Base-by-base conservation (phyloP, 768 basidiomycete species). In the Tremella fuciformis region DNA sequence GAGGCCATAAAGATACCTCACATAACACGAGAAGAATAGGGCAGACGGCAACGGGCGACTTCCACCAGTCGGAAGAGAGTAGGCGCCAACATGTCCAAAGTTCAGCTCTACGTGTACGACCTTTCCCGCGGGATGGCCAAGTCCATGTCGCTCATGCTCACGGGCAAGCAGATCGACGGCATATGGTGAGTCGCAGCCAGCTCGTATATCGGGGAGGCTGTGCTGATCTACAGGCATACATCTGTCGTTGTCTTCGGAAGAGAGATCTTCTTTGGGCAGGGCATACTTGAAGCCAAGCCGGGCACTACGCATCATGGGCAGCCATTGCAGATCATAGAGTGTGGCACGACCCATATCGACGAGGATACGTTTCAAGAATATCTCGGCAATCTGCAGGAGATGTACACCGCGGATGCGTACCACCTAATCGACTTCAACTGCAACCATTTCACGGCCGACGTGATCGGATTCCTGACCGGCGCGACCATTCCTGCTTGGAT, bases 401-500 rank as follows among this genome's bases (percentile, higher is more conserved):
- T 87, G 60, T 99, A 92, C 71, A 92, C 90, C 1, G 87, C 89
- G 1, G 91, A 92, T 70, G 91, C 91, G 80, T 78, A 78, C 57
- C 76, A 79, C 48, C 53, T 79, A 47, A 64, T 77, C 87, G 90
- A 94, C 42, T 93, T 93, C 65, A 96, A 96, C 69, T 96, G 92
- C 77, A 97, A 97, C 75, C 88, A 89, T 1, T 97, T 97, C 65
- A 92, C 91, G 1, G 89, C 87, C 59, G 91, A 94, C 63, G 85
- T 85, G 58, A 78, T 91, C 34, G 91, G 88, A 1, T 92, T 96
- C 71, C 77, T 97, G 49, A 94, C 89, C 0, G 91, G 91, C 25
- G 81, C 81, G 2, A 84, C 84, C 15, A 88, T 96, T 54, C 92
- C 92, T 2, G 63, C 81, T 2, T 91, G 85, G 77, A 89, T 97